Evolutionary conservation across 148 eudicot genomes (phyloP).

Genomic region (Suaeda aralocaspica): DNA sequence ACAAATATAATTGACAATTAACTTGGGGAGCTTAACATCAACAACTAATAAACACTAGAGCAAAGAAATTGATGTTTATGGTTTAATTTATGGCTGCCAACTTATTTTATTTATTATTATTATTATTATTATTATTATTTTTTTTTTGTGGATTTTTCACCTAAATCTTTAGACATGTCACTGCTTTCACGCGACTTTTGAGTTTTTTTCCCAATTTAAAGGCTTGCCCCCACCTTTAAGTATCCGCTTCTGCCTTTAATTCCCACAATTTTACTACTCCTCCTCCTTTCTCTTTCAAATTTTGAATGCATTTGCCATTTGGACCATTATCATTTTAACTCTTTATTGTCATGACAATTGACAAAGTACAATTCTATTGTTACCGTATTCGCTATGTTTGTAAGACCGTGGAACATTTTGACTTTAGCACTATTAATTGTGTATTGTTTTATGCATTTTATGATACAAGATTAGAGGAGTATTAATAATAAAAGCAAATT

Average conservation of each 20-base stretch:
- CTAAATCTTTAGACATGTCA: conserved; percentile 28
- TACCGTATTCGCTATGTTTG: too few relatives aligned
- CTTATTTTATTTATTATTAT: too few relatives aligned
- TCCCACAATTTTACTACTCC: background rate
- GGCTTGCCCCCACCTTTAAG: conserved; percentile 11
- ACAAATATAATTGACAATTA: background rate
- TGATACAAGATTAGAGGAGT: too few relatives aligned
- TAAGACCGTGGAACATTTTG: too few relatives aligned
- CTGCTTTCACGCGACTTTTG: conserved; percentile 22
- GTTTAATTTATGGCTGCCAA: conserved; percentile 15
- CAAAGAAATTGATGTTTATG: conserved; percentile 1
- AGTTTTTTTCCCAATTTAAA: conserved; percentile 1
- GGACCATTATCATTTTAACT: conserved; percentile 13
- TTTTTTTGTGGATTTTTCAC: conserved; percentile 4
- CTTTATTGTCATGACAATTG: too few relatives aligned
- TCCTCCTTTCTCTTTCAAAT: conserved; percentile 11
- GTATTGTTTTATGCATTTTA: too few relatives aligned
- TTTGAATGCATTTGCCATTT: conserved; percentile 17
- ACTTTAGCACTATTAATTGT: too few relatives aligned
- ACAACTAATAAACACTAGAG: background rate
- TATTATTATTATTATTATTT: too few relatives aligned
- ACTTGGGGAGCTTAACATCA: conserved; percentile 1
- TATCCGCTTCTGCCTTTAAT: background rate
- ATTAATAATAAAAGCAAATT: too few relatives aligned
- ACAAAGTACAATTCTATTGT: too few relatives aligned